Base-by-base conservation (phyloP, 164 flowering plant genomes). In the Liriodendron chinense region DNA sequence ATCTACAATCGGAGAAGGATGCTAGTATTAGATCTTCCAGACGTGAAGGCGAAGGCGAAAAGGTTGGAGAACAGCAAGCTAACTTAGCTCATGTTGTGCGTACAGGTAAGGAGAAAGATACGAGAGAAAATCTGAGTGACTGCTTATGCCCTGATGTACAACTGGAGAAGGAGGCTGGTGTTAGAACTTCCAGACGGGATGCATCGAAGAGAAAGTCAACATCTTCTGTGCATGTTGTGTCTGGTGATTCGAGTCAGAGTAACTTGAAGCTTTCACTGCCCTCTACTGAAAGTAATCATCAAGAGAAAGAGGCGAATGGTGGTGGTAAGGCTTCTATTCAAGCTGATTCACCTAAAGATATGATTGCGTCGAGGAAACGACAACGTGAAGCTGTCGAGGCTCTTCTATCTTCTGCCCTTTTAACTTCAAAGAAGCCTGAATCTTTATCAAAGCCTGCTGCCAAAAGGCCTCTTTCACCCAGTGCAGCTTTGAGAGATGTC, bases 361-460 rank as follows among this genome's bases (percentile, higher is more conserved):
- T 81, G 22, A 82, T 86, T 72, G 71, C 79, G 8, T 86, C 84
- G 82, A 86, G 94, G 78, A 93, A 89, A 76, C 80, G 86, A 68
- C 97, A 93, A 73, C 88, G 98, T 20, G 94, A 93, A 71, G 97
- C 91, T 66, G 94, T 93, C 71, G 95, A 93, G 81, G 94, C 94
- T 53, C 91, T 93, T 79, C 90, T 92, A 72, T 78, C 87, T 72
- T 91, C 94, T 6, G 84, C 96, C 81, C 87, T 91, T 28, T 86
- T 94, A 80, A 81, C 98, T 77, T 83, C 94, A 4, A 93, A 86
- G 84, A 93, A 89, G 82, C 67, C 84, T 56, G 91, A 83, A 73
- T 68, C 82, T 57, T 81, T 89, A 56, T 26, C 47, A 5, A 87
- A 81, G 72, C 48, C 84, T 66, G 50, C 64, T 65, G 65, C 66